phyloP scores from a whole-genome alignment of 495 filamentous ascomycete genomes.

The Penicillium canescens region DNA sequence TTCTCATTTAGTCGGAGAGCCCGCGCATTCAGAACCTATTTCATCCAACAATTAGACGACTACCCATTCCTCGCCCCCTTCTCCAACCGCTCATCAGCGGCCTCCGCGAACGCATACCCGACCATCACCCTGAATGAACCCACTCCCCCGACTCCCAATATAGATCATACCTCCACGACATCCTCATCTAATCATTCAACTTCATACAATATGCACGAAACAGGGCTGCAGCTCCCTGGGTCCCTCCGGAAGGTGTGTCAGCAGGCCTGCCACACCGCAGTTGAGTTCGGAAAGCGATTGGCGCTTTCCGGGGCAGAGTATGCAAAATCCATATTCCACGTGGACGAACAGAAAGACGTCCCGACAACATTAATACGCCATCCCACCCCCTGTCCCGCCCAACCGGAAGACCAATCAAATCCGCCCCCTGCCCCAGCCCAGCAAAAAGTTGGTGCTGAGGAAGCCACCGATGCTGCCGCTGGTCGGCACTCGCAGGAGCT shows the following conservation, averaged over 20 bases:
- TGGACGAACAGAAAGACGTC: neutral
- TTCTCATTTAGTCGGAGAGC: slow-evolving; percentile 34
- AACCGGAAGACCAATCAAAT: neutral
- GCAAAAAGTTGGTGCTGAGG: slow-evolving; percentile 13
- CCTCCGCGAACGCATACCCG: slow-evolving; percentile 8
- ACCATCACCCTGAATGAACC: slow-evolving; percentile 17
- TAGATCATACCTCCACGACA: neutral
- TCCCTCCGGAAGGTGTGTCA: slow-evolving; percentile 27
- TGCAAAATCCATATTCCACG: slow-evolving; percentile 5
- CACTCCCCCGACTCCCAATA: slow-evolving; percentile 6
- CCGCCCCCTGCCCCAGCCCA: slow-evolving; percentile 1
- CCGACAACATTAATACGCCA: neutral
- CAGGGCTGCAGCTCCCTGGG: slow-evolving; percentile 7
- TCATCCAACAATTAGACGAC: slow-evolving; percentile 34
- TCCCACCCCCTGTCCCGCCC: neutral
- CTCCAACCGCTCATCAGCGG: slow-evolving; percentile 21
- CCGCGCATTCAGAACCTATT: slow-evolving; percentile 36
- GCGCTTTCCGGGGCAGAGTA: slow-evolving; percentile 6
- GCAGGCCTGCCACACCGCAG: slow-evolving; percentile 34
- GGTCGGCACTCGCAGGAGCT: slow-evolving; percentile 30
- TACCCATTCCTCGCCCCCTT: slow-evolving; percentile 26
- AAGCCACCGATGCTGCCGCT: slow-evolving; percentile 28
- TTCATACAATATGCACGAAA: neutral
- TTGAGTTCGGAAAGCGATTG: slow-evolving; percentile 9
- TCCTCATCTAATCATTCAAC: slow-evolving; percentile 5